Conservation (phyloP, 208 protist genomes). For the Phytomonas francai region DNA sequence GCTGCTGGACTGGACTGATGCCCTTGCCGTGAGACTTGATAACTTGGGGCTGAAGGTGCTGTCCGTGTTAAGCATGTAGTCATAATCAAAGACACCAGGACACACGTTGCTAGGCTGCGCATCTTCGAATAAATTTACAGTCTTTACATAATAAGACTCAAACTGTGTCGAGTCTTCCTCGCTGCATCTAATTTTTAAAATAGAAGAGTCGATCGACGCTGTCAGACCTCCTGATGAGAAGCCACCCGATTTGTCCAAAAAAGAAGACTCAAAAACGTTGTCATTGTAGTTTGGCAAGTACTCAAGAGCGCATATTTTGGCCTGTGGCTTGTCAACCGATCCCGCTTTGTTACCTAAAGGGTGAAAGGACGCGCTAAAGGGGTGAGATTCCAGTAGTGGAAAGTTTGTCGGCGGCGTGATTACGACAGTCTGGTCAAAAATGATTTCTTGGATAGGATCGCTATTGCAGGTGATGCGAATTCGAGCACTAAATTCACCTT, state of each 20-base stretch:
- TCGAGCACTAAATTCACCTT: background rate
- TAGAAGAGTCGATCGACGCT: background rate
- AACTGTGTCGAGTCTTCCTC: background rate
- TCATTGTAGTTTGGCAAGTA: background rate
- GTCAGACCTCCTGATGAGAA: background rate
- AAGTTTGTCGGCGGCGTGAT: background rate
- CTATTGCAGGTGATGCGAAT: background rate
- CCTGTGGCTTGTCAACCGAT: background rate
- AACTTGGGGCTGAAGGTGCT: slow-evolving; percentile 19
- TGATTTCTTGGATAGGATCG: background rate
- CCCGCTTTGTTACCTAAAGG: background rate
- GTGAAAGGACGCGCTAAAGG: background rate
- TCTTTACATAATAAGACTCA: background rate
- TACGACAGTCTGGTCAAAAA: background rate
- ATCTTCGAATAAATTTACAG: background rate
- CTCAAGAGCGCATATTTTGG: background rate
- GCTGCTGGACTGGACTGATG: slow-evolving; percentile 3
- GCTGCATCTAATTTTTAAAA: background rate
- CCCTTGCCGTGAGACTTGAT: slow-evolving; percentile 18
- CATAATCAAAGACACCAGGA: slow-evolving; percentile 32
- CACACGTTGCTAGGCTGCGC: slow-evolving; percentile 12
- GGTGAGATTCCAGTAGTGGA: background rate
- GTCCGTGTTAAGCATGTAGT: slow-evolving; percentile 26
- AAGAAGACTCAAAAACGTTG: background rate
- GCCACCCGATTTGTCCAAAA: background rate